A percentile compares a stretch with the other conserved stretches of the same genome.
Conservation (phyloP, 257 asterid species). For the Apocynum venetum region DNA sequence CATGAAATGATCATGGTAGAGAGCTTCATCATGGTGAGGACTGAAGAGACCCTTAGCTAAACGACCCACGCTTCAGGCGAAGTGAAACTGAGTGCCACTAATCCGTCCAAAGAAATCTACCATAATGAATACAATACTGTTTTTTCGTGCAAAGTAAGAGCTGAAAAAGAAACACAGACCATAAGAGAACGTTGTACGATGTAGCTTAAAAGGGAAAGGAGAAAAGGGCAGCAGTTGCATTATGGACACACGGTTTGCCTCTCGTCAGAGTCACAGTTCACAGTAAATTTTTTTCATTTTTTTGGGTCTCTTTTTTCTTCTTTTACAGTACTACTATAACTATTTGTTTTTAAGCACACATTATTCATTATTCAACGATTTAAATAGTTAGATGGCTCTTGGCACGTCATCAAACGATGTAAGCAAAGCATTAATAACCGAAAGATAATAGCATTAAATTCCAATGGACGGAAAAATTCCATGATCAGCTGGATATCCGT, state of each 20-base stretch:
- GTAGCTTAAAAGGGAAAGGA: constrained; percentile 8
- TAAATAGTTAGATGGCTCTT: background rate
- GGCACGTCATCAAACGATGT: background rate
- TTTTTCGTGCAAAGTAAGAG: constrained; percentile 27
- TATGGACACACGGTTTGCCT: constrained; percentile 3
- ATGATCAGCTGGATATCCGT: too few relatives aligned
- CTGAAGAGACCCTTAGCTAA: too few relatives aligned
- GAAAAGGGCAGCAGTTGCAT: constrained; percentile 8
- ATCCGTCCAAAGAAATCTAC: too few relatives aligned
- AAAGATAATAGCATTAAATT: background rate
- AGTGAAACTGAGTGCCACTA: too few relatives aligned
- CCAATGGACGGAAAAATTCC: background rate
- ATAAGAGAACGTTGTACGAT: background rate
- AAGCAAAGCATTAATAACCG: background rate
- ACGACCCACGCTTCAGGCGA: background rate
- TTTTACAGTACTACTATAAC: background rate
- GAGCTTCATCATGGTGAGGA: too few relatives aligned
- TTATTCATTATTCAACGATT: background rate
- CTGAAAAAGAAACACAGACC: background rate
- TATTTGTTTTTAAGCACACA: background rate
- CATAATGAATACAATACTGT: constrained; percentile 15
- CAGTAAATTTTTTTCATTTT: background rate
- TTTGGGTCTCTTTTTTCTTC: background rate
- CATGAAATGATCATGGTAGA: too few relatives aligned
- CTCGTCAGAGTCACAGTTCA: background rate